Evolutionary conservation across 108 stramenopile species (phyloP), one percentile per base, ranked within the genome.

Genomic region (Nitzschia sp.): DNA sequence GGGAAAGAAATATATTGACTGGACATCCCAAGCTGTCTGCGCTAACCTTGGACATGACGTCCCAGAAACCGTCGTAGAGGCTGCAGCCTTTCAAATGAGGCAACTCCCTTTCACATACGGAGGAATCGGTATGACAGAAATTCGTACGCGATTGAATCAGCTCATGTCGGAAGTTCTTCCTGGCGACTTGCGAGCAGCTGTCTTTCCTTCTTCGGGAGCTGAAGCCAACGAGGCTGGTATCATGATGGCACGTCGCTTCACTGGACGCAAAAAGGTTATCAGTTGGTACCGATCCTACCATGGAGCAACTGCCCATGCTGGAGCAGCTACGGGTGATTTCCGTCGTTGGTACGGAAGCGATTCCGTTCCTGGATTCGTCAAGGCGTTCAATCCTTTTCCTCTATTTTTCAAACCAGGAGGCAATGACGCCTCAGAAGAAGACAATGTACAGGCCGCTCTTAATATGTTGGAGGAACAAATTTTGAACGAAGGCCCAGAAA

Each of bases 181-280:
- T 6, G 83, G 76, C 19, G 78, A 83, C 38, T 54, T 87, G 40
- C 67, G 65, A 58, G 80, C 80, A 21, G 97, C 86, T 24, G 95
- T 98, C 79, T 98, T 95, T 82, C 97, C 95, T 59, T 92, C 91
- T 73, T 88, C 86, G 3, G 97, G 97, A 5, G 94, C 93, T 7
- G 97, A 98, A 68, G 95, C 95, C 48, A 97, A 96, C 66, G 97
- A 98, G 83, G 97, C 90, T 5, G 95, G 92, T 12, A 91, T 98
- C 69, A 95, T 97, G 85, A 83, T 97, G 73, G 89, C 95, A 11
- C 88, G 94, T 57, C 87, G 91, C 25, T 85, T 69, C 80, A 83
- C 83, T 39, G 86, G 83, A 25, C 67, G 79, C 0, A 57, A 74
- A 50, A 88, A 84, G 75, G 64, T 88, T 50, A 77, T 88, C 39